Base-by-base conservation (phyloP, 768 basidiomycete species). In the Macrolepiota albuminosa region DNA sequence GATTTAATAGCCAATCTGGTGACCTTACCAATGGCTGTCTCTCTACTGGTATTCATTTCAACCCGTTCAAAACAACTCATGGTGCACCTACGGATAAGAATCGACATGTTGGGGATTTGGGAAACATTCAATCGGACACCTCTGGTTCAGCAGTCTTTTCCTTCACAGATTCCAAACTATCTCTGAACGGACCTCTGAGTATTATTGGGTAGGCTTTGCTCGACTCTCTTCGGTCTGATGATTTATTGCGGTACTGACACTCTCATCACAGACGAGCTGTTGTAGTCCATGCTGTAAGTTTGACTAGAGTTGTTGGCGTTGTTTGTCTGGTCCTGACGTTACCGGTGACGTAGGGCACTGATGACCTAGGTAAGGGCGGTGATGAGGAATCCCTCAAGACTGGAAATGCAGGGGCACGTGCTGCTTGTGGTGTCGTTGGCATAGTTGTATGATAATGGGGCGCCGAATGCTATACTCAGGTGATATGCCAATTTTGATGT, bases 361-460 rank as follows among this genome's bases (percentile, higher is more conserved):
- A 94, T 68, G 92, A 94, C 67, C 78, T 93, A 53, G 92, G 91
- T n/a, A 76, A 72, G 61, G 89, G 89, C 16, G 77, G 74, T 45
- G 79, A 87, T 66, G 75, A 81, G 33, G 89, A 91, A 63, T 88
- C 87, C 24, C 74, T 86, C 58, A 89, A 83, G 69, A 93, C 89
- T 3, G 91, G 91, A 9, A 89, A 93, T 67, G 87, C 91, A 16
- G 87, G 88, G 11, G 84, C 77, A 34, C 78, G 90, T 58, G 80
- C 83, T n/a, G 91, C 92, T 13, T 93, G 92, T 67, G 91, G 91
- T 65, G 83, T 93, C 54, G 89, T 93, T 64, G 89, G 88, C 83
- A 70, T 58, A 71, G 60, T 40, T 43, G 56, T 57, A 49, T 64
- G 47, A 39, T 13, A 39, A 26, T 26, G 51, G n/a, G 16, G 8